Evolutionary conservation across 106 monocot genomes (phyloP).

Genomic region (Dendrobium catenatum): DNA sequence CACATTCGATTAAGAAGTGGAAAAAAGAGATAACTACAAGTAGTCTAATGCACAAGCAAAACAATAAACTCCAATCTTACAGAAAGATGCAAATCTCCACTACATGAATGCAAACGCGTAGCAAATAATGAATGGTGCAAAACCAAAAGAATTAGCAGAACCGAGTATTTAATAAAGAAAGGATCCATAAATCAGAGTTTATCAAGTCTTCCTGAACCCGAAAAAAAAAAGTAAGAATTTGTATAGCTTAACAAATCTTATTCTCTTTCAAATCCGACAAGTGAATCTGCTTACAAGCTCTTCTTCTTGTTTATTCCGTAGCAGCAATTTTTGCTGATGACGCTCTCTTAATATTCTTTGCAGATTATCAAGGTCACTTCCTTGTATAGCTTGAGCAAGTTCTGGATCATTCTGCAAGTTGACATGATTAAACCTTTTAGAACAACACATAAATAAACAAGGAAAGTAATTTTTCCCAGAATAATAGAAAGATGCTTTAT

Average conservation of each 20-base stretch:
- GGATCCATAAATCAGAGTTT: background rate
- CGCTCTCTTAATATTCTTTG: constrained; percentile 69
- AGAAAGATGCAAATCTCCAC: background rate
- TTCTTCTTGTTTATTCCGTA: constrained; percentile 76
- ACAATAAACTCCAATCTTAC: background rate
- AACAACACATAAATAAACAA: background rate
- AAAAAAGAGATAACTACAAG: background rate
- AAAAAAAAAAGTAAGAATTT: background rate
- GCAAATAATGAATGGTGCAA: background rate
- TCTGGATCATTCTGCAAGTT: constrained; percentile 77
- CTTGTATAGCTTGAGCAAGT: constrained; percentile 75
- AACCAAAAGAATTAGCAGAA: background rate
- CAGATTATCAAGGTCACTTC: constrained; percentile 58
- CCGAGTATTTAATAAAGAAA: background rate
- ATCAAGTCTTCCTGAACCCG: background rate
- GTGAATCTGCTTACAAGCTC: constrained; percentile 60
- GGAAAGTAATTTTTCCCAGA: background rate
- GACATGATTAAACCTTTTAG: background rate
- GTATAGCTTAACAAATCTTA: background rate
- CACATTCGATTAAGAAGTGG: background rate
- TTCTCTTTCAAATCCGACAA: background rate
- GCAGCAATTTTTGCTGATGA: constrained; percentile 59
- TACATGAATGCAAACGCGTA: background rate
- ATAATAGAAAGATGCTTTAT: background rate
- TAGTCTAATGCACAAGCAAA: background rate